These are phyloP conservation scores for Phaeodactylum tricornutum DNA, from an alignment of 108 stramenopile species.

Conservation along the genomic window DNA sequence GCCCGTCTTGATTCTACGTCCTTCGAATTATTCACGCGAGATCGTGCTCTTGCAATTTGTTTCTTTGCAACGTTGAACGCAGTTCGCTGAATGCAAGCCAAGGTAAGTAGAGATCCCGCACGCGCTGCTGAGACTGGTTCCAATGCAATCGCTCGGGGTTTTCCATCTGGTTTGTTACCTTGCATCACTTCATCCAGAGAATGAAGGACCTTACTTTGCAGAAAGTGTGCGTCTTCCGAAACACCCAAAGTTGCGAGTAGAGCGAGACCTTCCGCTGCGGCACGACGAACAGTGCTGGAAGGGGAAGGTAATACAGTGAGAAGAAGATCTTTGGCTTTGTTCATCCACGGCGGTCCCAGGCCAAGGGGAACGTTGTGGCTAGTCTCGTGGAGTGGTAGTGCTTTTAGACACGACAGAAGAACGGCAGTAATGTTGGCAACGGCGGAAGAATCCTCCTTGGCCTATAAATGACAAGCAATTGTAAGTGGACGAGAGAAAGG, in stretches of 20 bases:
- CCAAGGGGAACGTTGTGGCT: constrained; percentile 59
- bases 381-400: constrained; percentile 66
- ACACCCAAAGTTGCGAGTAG: constrained; percentile 68
- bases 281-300: constrained; percentile 48
- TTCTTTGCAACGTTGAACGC: constrained; percentile 22
- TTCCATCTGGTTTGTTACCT: constrained; percentile 30
- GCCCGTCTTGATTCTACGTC: constrained; percentile 16
- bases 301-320: constrained; percentile 54
- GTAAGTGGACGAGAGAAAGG: not conserved
- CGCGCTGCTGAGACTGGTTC: constrained; percentile 48
- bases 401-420: constrained; percentile 59
- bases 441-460: constrained; percentile 44
- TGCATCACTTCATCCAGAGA: constrained; percentile 73
- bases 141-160: constrained; percentile 25
- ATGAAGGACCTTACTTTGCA: constrained; percentile 72
- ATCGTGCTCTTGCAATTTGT: constrained; percentile 21
- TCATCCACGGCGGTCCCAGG: constrained; percentile 85
- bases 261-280: constrained; percentile 72
- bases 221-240: constrained; percentile 65
- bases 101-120: constrained; percentile 55
- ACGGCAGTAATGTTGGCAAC: constrained; percentile 57
- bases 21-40: constrained; percentile 63
- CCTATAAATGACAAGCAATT: constrained; percentile 10
- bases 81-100: constrained; percentile 73
- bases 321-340: constrained; percentile 57